These are phyloP conservation scores for Penicillium parvum DNA, from an alignment of 495 filamentous ascomycete genomes.

Conservation along the genomic window DNA sequence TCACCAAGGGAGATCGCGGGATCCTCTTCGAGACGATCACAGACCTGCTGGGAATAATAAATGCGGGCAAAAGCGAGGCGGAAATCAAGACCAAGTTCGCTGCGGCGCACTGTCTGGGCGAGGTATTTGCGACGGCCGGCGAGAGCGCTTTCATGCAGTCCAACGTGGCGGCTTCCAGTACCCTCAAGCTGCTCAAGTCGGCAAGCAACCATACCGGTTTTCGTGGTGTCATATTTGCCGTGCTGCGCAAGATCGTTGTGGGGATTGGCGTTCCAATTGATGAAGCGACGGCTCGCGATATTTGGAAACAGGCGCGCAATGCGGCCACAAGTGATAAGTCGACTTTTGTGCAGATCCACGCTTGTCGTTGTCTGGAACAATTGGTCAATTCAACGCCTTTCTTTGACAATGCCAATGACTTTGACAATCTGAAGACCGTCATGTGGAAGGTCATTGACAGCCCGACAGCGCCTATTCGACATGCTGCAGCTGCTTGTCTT, in stretches of 20 bases:
- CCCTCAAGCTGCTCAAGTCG: conserved; percentile 76
- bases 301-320: conserved; percentile 87
- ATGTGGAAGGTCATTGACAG: conserved; percentile 86
- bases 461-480: conserved; percentile 63
- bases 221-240: conserved; percentile 74
- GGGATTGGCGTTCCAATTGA: conserved; percentile 75
- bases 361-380: conserved; percentile 74
- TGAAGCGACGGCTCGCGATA: conserved; percentile 77
- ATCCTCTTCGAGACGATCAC: conserved; percentile 91
- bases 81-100: conserved; percentile 78
- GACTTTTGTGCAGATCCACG: conserved; percentile 70
- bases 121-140: conserved; percentile 82
- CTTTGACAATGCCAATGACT: conserved; percentile 89
- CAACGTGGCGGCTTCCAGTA: conserved; percentile 61
- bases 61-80: conserved; percentile 73
- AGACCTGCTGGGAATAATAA: conserved; percentile 72
- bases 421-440: conserved; percentile 73
- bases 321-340: conserved; percentile 77
- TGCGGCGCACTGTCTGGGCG: conserved; percentile 82
- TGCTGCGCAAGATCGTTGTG: conserved; percentile 68
- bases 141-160: conserved; percentile 90
- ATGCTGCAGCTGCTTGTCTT: conserved; percentile 83
- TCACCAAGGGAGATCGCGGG: conserved; percentile 85
- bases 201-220: conserved; percentile 77
- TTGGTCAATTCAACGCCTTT: conserved; percentile 66